Percentiles rank a stretch among this genome's conserved stretches.
These are phyloP conservation scores for Trichoderma oligosporum DNA, from an alignment of 2,329 filamentous ascomycete species.

Conservation along the genomic window DNA sequence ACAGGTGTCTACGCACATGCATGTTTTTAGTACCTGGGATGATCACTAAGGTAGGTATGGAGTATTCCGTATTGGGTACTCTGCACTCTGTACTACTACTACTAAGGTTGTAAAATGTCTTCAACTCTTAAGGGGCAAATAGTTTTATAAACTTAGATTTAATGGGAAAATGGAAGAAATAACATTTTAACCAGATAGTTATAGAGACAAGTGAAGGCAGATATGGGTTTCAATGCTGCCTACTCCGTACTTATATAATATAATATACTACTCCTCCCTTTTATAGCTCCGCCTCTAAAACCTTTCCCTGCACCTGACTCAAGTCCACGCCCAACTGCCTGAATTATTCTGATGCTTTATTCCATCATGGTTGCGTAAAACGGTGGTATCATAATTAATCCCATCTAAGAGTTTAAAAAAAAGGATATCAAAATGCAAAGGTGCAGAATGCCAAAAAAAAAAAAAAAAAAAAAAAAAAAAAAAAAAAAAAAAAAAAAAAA, in stretches of 20 bases:
- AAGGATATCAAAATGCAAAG: too few species aligned
- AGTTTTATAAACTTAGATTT: too few species aligned
- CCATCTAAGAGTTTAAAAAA: background rate
- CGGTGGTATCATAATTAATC: constrained; percentile 10
- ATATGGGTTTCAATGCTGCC: background rate
- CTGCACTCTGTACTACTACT: too few species aligned
- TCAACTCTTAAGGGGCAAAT: too few species aligned
- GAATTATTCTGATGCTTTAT: background rate
- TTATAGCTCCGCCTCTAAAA: background rate
- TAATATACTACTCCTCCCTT: background rate
- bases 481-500: background rate
- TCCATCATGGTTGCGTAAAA: background rate
- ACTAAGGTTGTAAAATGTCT: too few species aligned
- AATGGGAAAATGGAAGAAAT: too few species aligned
- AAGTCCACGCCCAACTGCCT: background rate
- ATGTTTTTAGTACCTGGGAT: too few species aligned
- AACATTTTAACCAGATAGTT: too few species aligned
- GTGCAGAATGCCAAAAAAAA: too few species aligned
- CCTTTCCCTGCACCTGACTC: background rate
- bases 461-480: background rate
- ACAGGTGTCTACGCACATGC: background rate
- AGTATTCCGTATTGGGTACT: constrained; percentile 1
- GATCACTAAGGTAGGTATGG: too few species aligned
- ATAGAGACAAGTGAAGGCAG: too few species aligned
- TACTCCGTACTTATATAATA: background rate